A percentile compares a stretch with the other conserved stretches of the same genome.
Conservation (phyloP, 2,329 filamentous ascomycete species). For the Xylaria polymorpha region DNA sequence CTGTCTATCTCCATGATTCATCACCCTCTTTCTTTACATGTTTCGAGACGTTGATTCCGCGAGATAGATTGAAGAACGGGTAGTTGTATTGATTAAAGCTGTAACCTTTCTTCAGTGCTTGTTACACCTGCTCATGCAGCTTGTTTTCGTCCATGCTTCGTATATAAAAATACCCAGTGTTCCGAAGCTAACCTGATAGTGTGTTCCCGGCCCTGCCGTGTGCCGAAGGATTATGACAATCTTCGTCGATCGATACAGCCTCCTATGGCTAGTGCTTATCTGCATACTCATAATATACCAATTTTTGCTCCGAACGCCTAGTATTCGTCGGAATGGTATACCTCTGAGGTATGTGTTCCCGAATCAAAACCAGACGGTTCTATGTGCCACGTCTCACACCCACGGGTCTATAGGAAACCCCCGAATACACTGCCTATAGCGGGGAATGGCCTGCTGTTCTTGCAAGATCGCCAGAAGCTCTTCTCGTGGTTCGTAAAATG, state of each 20-base stretch:
- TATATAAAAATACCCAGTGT: background rate
- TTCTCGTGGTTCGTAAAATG: slow-evolving; percentile 72
- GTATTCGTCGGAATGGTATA: slow-evolving; percentile 48
- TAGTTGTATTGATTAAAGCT: background rate
- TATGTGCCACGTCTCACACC: slow-evolving; percentile 9
- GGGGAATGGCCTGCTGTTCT: slow-evolving; percentile 71
- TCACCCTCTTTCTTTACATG: slow-evolving; percentile 11
- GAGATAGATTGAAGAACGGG: background rate
- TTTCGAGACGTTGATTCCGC: background rate
- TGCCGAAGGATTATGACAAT: slow-evolving; percentile 36
- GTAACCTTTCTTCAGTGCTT: background rate
- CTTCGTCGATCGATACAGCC: slow-evolving; percentile 40
- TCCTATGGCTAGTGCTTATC: slow-evolving; percentile 39
- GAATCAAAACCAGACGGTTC: background rate
- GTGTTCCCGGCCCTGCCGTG: too few species aligned
- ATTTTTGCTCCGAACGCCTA: slow-evolving; percentile 42
- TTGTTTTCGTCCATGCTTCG: background rate
- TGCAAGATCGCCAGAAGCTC: slow-evolving; percentile 68
- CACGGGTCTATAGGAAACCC: slow-evolving; percentile 54
- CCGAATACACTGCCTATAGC: slow-evolving; percentile 65
- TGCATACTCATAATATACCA: slow-evolving; percentile 42
- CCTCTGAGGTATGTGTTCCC: slow-evolving; percentile 48
- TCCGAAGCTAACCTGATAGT: background rate
- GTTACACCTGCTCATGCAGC: background rate
- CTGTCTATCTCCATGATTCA: slow-evolving; percentile 25